phyloP scores from a whole-genome alignment of 2,329 filamentous ascomycete species.

The Monascus ruber region DNA sequence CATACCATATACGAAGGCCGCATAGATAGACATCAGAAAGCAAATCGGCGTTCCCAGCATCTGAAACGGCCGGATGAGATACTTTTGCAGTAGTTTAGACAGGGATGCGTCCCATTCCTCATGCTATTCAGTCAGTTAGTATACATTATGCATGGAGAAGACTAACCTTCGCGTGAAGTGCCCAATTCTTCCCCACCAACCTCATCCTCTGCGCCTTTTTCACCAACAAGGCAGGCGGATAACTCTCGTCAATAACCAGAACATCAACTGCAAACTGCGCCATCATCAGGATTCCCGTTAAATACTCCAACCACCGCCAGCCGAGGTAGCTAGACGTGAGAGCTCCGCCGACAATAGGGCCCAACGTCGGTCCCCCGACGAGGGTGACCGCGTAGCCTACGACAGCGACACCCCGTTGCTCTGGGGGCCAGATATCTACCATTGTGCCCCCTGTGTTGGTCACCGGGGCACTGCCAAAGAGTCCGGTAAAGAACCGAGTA shows the following conservation, averaged over 20 bases:
- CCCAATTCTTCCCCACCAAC: constrained; percentile 25
- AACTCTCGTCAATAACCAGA: constrained; percentile 29
- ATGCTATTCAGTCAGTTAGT: constrained; percentile 34
- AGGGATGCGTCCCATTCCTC: constrained; percentile 32
- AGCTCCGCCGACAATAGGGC: constrained; percentile 32
- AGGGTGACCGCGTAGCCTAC: constrained; percentile 31
- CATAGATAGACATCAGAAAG: constrained; percentile 34
- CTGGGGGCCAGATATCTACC: constrained; percentile 32
- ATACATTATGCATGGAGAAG: too few species aligned
- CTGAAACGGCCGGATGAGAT: constrained; percentile 29
- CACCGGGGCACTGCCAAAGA: constrained; percentile 35
- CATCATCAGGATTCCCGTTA: constrained; percentile 25
- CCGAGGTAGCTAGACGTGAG: constrained; percentile 17
- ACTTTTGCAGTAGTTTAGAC: constrained; percentile 32
- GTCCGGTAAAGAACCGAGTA: constrained; percentile 35
- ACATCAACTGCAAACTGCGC: constrained; percentile 21
- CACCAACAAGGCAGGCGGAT: constrained; percentile 28
- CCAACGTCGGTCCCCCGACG: constrained; percentile 30
- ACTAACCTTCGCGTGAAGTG: too few species aligned
- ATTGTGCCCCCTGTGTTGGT: constrained; percentile 34
- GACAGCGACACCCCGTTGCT: constrained; percentile 28
- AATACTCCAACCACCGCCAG: constrained; percentile 32
- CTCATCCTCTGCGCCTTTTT: constrained; percentile 27
- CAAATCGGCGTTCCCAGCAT: constrained; percentile 42
- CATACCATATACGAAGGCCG: constrained; percentile 33